Conservation (phyloP, 345 rosid genomes). For the Crucihimalaya himalaica region DNA sequence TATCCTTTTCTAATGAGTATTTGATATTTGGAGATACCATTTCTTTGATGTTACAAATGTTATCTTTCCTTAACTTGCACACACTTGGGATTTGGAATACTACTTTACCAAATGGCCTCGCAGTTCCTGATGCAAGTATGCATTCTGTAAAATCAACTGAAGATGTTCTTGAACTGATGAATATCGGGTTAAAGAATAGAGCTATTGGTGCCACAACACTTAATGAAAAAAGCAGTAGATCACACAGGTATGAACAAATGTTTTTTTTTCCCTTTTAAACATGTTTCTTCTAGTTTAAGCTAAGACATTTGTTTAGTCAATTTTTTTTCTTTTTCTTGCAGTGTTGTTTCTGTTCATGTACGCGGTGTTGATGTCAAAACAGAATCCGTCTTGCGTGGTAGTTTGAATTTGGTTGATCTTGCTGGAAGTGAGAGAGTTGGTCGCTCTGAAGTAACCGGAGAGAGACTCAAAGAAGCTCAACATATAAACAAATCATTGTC, state of each 20-base stretch:
- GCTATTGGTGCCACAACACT: slow-evolving; percentile 82
- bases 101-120: slow-evolving; percentile 85
- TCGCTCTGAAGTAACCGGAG: slow-evolving; percentile 92
- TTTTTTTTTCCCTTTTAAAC: neutral
- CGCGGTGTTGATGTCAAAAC: slow-evolving; percentile 62
- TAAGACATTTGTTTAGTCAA: slow-evolving; percentile 5
- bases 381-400: slow-evolving; percentile 65
- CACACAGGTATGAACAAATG: slow-evolving; percentile 66
- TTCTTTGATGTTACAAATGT: neutral
- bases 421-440: slow-evolving; percentile 95
- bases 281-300: neutral
- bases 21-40: neutral
- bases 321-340: slow-evolving; percentile 38
- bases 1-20: slow-evolving; percentile 57
- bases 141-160: slow-evolving; percentile 65
- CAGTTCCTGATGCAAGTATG: slow-evolving; percentile 94
- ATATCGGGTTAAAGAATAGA: slow-evolving; percentile 68
- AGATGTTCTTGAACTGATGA: slow-evolving; percentile 84
- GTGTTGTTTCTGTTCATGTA: slow-evolving; percentile 86
- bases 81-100: slow-evolving; percentile 96
- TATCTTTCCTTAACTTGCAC: slow-evolving; percentile 62
- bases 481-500: slow-evolving; percentile 91
- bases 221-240: slow-evolving; percentile 93
- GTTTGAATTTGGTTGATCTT: slow-evolving; percentile 85
- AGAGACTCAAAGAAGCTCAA: slow-evolving; percentile 88